A percentile compares a stretch with the other conserved stretches of the same genome.
These are phyloP conservation scores for Raffaelea deltoideospora DNA, from an alignment of 2,329 filamentous ascomycete genomes.

Conservation along the genomic window DNA sequence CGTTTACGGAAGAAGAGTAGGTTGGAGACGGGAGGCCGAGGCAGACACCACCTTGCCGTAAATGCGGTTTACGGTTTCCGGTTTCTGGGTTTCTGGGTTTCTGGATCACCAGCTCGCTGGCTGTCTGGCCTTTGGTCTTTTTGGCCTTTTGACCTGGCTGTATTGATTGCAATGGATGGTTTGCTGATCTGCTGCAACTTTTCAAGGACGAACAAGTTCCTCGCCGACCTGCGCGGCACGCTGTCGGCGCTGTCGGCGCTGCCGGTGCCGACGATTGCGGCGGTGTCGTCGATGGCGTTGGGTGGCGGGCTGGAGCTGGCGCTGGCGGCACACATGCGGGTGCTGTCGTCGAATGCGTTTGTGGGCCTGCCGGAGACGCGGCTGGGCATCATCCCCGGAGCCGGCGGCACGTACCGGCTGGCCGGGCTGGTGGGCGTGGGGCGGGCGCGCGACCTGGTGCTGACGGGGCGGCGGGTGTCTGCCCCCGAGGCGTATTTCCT, in stretches of 20 bases:
- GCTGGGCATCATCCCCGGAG: conserved; percentile 86
- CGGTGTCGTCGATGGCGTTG: conserved; percentile 71
- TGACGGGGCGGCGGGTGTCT: conserved; percentile 75
- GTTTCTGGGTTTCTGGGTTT: too few relatives aligned
- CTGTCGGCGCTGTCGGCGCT: conserved; percentile 59
- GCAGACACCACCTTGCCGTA: too few relatives aligned
- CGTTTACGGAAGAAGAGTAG: conserved; percentile 66
- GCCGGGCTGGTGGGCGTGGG: conserved; percentile 64
- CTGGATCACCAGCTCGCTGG: too few relatives aligned
- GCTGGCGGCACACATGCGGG: conserved; percentile 75
- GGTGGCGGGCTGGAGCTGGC: conserved; percentile 91
- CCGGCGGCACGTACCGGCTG: conserved; percentile 81
- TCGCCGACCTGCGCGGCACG: conserved; percentile 59
- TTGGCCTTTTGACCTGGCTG: too few relatives aligned
- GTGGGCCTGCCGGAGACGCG: conserved; percentile 85
- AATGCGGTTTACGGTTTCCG: too few relatives aligned
- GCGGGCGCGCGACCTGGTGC: conserved; percentile 75
- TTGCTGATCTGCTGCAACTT: not conserved
- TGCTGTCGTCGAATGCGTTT: conserved; percentile 63
- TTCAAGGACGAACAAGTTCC: conserved; percentile 63
- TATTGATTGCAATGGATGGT: too few relatives aligned
- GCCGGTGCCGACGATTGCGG: conserved; percentile 78
- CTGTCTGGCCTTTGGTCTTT: too few relatives aligned
- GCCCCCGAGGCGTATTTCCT: conserved; percentile 82
- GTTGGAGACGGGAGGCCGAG: conserved; percentile 15